Evolutionary conservation across 225 moss, liverwort and hornwort genomes (phyloP).

Genomic region (Lunularia cruciata): DNA sequence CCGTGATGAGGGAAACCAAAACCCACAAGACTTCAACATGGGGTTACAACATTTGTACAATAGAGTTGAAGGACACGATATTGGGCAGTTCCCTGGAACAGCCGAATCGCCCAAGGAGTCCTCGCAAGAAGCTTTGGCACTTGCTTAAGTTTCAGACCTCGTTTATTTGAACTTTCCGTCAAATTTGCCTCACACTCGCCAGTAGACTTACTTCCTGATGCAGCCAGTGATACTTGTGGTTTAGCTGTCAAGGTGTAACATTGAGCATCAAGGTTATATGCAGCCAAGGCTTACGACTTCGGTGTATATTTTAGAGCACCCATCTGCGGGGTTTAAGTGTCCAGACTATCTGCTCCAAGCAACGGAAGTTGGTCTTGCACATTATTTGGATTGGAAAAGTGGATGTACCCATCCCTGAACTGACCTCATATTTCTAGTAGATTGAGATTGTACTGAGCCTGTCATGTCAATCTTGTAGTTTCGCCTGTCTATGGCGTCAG

Average conservation of each 20-base stretch:
- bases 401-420: not conserved
- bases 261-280: not conserved
- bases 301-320: not conserved
- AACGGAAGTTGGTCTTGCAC: not conserved
- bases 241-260: not conserved
- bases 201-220: too few relatives aligned
- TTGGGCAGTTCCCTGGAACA: slow-evolving; percentile 43
- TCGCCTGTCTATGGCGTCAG: not conserved
- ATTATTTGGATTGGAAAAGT: not conserved
- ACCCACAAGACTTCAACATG: slow-evolving; percentile 24
- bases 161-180: not conserved
- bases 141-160: not conserved
- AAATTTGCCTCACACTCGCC: not conserved
- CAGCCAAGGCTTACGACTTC: not conserved
- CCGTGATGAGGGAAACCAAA: slow-evolving; percentile 20
- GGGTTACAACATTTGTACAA: slow-evolving; percentile 32
- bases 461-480: not conserved
- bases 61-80: slow-evolving; percentile 32
- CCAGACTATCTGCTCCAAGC: too few relatives aligned
- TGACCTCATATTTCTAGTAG: not conserved
- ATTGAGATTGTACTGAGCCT: not conserved
- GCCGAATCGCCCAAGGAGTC: slow-evolving; percentile 17
- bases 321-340: not conserved
- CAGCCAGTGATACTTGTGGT: too few relatives aligned
- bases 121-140: slow-evolving; percentile 21